Conservation (phyloP, 352 stramenopile genomes). For the Globisporangium spiculum region DNA sequence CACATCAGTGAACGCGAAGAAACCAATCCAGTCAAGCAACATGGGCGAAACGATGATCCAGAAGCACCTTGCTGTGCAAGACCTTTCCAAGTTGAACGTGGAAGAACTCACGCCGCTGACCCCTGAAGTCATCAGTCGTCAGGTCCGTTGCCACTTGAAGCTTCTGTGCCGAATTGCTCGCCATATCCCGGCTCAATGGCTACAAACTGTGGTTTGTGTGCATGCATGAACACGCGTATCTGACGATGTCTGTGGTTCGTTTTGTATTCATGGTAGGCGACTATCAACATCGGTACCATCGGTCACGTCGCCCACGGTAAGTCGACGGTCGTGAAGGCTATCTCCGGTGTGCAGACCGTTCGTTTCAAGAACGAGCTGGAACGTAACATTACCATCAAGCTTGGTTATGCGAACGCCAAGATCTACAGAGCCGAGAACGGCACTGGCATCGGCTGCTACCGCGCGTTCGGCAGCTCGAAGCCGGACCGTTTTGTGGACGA, state of each 20-base stretch:
- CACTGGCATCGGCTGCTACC: slow-evolving; percentile 83
- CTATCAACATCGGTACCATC: slow-evolving; percentile 99
- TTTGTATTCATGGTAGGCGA: slow-evolving; percentile 82
- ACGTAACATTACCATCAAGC: slow-evolving; percentile 99
- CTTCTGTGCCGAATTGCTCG: neutral
- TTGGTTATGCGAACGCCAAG: slow-evolving; percentile 99
- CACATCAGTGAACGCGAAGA: slow-evolving; percentile 8
- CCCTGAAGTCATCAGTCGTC: slow-evolving; percentile 96
- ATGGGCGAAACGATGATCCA: slow-evolving; percentile 70
- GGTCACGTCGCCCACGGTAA: slow-evolving; percentile 99
- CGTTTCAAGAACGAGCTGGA: slow-evolving; percentile 99
- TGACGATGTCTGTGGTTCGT: neutral
- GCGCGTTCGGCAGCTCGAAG: slow-evolving; percentile 86
- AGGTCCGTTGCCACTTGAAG: slow-evolving; percentile 24
- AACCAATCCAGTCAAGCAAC: slow-evolving; percentile 5
- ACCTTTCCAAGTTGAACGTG: slow-evolving; percentile 94
- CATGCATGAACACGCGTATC: neutral
- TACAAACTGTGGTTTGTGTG: neutral
- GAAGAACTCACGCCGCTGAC: slow-evolving; percentile 96
- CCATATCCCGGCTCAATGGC: neutral
- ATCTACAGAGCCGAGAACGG: slow-evolving; percentile 94
- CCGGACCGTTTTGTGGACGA: slow-evolving; percentile 85
- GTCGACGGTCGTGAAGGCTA: slow-evolving; percentile 99
- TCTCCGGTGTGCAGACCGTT: slow-evolving; percentile 98
- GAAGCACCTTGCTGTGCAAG: slow-evolving; percentile 89